Conservation (phyloP, 1,139 yeast genomes). For the Taphrina wiesneri region DNA sequence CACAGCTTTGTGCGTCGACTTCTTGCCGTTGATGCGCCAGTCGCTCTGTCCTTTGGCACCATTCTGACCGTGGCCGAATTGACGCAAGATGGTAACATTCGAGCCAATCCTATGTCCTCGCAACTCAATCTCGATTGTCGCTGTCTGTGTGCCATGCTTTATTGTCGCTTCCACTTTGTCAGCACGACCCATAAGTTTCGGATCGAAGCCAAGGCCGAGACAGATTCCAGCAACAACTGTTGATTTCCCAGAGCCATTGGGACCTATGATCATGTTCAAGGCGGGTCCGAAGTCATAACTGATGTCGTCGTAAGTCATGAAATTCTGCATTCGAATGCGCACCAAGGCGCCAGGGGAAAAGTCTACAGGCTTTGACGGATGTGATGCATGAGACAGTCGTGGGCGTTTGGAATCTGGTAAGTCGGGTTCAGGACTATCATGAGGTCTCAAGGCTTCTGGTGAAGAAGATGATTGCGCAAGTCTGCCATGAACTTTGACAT, state of each 20-base stretch:
- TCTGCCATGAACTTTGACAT: background rate
- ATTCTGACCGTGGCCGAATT: conserved; percentile 25
- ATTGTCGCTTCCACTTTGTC: conserved; percentile 68
- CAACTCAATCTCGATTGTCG: conserved; percentile 65
- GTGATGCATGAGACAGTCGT: background rate
- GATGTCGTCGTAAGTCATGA: conserved; percentile 77
- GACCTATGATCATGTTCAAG: conserved; percentile 91
- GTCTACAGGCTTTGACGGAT: background rate
- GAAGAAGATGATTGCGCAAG: background rate
- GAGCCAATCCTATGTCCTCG: conserved; percentile 50
- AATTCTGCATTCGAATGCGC: conserved; percentile 66
- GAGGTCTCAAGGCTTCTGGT: background rate
- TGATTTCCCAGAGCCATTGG: conserved; percentile 95
- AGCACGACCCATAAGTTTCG: conserved; percentile 78
- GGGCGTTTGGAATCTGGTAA: conserved; percentile 3
- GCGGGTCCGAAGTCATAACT: conserved; percentile 80
- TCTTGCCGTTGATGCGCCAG: conserved; percentile 62
- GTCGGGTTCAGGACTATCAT: conserved; percentile 1
- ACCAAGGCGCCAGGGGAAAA: conserved; percentile 63
- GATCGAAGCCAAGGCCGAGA: conserved; percentile 80
- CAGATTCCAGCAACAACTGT: conserved; percentile 93
- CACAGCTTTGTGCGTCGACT: conserved; percentile 53
- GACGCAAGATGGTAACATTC: conserved; percentile 52
- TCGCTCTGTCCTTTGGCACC: conserved; percentile 45
- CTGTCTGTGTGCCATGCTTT: conserved; percentile 64